Evolutionary conservation across 2,329 filamentous ascomycete genomes (phyloP).

Genomic region (Aspergillus ochraceoroseus): DNA sequence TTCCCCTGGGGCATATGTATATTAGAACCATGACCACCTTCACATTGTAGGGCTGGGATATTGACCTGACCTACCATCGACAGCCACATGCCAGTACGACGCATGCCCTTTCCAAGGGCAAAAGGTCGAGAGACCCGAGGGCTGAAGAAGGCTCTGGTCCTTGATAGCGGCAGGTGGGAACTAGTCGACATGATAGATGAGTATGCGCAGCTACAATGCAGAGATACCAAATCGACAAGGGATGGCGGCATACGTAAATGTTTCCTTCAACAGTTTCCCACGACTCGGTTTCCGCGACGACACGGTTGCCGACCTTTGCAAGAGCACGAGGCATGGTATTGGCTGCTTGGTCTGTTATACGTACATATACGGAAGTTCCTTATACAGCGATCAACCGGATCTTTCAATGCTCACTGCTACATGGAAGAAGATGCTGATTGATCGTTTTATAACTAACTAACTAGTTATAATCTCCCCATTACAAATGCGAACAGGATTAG

Average conservation of each 20-base stretch:
- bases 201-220: background rate
- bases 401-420: no score
- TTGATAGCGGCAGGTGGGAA: slow-evolving; percentile 48
- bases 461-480: no score
- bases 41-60: background rate
- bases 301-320: slow-evolving; percentile 48
- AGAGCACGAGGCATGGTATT: slow-evolving; percentile 40
- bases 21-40: slow-evolving; percentile 2
- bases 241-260: slow-evolving; percentile 44
- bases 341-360: no score
- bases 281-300: slow-evolving; percentile 49
- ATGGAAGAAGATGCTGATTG: no score
- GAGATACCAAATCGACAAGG: background rate
- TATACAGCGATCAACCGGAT: no score
- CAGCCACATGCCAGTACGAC: slow-evolving; percentile 53
- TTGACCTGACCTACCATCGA: slow-evolving; percentile 42
- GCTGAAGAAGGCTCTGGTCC: slow-evolving; percentile 42
- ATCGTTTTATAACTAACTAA: no score
- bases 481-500: no score
- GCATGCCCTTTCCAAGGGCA: slow-evolving; percentile 58
- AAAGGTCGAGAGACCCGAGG: slow-evolving; percentile 46
- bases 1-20: slow-evolving; percentile 32
- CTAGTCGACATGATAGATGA: slow-evolving; percentile 10
- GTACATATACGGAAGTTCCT: no score
- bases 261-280: slow-evolving; percentile 54